Percentiles rank a stretch among this genome's conserved stretches.
Evolutionary conservation across 2,329 filamentous ascomycete genomes (phyloP).

Genomic region (Fusarium graminum): DNA sequence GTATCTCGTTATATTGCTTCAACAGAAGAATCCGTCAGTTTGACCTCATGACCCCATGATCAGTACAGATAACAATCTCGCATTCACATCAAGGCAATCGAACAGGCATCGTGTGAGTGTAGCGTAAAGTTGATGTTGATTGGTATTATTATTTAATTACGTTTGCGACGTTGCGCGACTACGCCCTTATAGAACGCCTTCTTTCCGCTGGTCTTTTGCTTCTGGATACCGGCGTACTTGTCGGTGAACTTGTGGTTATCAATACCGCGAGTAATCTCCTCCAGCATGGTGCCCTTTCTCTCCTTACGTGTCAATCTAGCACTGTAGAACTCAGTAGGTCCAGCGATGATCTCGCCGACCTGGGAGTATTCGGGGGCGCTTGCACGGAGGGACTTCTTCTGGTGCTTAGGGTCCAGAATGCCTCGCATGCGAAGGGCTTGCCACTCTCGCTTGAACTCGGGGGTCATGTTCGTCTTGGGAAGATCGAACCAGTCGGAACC

Average conservation of each 20-base stretch:
- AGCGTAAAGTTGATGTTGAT: not conserved
- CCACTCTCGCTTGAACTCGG: slow-evolving; percentile 88
- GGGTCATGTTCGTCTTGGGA: slow-evolving; percentile 84
- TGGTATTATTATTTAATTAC: slow-evolving; percentile 37
- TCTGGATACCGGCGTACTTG: slow-evolving; percentile 90
- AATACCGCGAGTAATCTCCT: slow-evolving; percentile 74
- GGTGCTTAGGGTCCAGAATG: slow-evolving; percentile 90
- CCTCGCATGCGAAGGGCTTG: slow-evolving; percentile 91
- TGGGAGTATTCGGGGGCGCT: slow-evolving; percentile 82
- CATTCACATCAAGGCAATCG: not conserved
- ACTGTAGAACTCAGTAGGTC: slow-evolving; percentile 88
- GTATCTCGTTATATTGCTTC: no score
- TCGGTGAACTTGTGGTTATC: slow-evolving; percentile 79
- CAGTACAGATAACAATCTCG: not conserved
- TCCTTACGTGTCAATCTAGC: slow-evolving; percentile 87
- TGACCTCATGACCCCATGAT: no score
- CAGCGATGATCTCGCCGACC: slow-evolving; percentile 88
- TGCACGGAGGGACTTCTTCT: slow-evolving; percentile 86
- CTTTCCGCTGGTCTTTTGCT: slow-evolving; percentile 85
- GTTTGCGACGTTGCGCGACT: slow-evolving; percentile 60
- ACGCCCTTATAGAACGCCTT: slow-evolving; percentile 90
- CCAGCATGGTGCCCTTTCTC: slow-evolving; percentile 85
- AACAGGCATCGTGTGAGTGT: not conserved
- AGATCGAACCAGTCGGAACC: slow-evolving; percentile 90
- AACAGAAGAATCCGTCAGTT: no score